Evolutionary conservation across 805 yeast species (phyloP).

Genomic region (Wickerhamomyces xylosicus): DNA sequence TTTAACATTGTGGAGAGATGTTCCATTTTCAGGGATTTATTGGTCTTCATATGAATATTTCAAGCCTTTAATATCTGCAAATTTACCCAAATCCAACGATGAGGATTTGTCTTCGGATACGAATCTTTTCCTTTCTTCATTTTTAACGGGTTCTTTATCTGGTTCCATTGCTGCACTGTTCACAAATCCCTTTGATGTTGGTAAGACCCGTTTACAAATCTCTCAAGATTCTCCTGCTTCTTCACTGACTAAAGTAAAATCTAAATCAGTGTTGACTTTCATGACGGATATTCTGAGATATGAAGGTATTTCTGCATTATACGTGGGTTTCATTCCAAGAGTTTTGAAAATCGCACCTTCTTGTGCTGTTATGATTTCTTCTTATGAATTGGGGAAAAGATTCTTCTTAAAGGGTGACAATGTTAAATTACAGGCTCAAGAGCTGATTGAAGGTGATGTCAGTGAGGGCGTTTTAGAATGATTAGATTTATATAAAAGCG

Average conservation of each 20-base stretch:
- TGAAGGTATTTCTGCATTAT: slow-evolving; percentile 82
- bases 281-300: slow-evolving; percentile 48
- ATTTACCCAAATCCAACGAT: slow-evolving; percentile 8
- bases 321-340: slow-evolving; percentile 80
- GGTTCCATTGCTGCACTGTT: slow-evolving; percentile 79
- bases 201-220: slow-evolving; percentile 86
- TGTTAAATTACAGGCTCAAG: too few relatives aligned
- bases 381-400: slow-evolving; percentile 82
- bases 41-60: slow-evolving; percentile 79
- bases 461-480: neutral
- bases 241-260: slow-evolving; percentile 9
- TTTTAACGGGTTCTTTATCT: slow-evolving; percentile 72
- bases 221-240: slow-evolving; percentile 9
- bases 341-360: slow-evolving; percentile 90
- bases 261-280: slow-evolving; percentile 57
- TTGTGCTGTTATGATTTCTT: slow-evolving; percentile 96
- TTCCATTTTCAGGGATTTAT: slow-evolving; percentile 91
- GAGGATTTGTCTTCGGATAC: slow-evolving; percentile 9
- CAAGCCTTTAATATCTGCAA: slow-evolving; percentile 14
- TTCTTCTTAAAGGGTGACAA: slow-evolving; percentile 22
- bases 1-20: slow-evolving; percentile 92
- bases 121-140: slow-evolving; percentile 50
- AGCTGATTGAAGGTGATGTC: neutral
- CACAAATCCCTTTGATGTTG: slow-evolving; percentile 96
- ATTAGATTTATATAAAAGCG: too few relatives aligned